phyloP scores from a whole-genome alignment of 805 yeast genomes.

The Saccharomyces paradoxus region DNA sequence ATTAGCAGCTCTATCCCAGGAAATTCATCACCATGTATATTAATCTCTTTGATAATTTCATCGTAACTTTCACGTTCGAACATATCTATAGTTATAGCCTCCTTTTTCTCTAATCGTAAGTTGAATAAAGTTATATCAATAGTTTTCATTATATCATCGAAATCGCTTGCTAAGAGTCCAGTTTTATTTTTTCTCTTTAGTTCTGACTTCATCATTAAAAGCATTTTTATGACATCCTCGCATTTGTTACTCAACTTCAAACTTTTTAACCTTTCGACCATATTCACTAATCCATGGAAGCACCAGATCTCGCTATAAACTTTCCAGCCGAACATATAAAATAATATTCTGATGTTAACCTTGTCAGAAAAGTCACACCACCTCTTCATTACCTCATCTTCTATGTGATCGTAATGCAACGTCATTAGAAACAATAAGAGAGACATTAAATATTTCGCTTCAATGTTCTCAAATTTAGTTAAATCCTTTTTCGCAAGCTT shows the following conservation, averaged over 20 bases:
- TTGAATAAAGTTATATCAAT: slow-evolving; percentile 20
- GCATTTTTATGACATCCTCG: slow-evolving; percentile 3
- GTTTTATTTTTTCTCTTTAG: slow-evolving; percentile 1
- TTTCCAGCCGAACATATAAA: slow-evolving; percentile 20
- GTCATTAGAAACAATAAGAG: slow-evolving; percentile 17
- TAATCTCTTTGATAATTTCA: slow-evolving; percentile 11
- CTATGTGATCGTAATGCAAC: slow-evolving; percentile 20
- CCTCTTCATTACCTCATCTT: slow-evolving; percentile 8
- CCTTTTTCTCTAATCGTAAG: slow-evolving; percentile 1
- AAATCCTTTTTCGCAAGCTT: not conserved
- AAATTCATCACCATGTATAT: not conserved
- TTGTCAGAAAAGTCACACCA: slow-evolving; percentile 15
- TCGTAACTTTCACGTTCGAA: slow-evolving; percentile 14
- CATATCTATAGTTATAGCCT: slow-evolving; percentile 7
- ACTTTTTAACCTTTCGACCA: slow-evolving; percentile 16
- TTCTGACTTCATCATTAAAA: slow-evolving; percentile 5
- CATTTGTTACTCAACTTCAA: slow-evolving; percentile 24
- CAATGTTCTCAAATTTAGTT: slow-evolving; percentile 13
- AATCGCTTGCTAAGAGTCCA: slow-evolving; percentile 8
- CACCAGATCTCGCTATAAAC: slow-evolving; percentile 27
- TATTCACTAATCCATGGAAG: slow-evolving; percentile 20
- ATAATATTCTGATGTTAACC: slow-evolving; percentile 23
- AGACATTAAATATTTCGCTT: slow-evolving; percentile 15
- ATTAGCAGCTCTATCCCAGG: slow-evolving; percentile 6
- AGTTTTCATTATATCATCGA: slow-evolving; percentile 15